Evolutionary conservation across 805 yeast genomes (phyloP).

Genomic region (Candida lessepsii): DNA sequence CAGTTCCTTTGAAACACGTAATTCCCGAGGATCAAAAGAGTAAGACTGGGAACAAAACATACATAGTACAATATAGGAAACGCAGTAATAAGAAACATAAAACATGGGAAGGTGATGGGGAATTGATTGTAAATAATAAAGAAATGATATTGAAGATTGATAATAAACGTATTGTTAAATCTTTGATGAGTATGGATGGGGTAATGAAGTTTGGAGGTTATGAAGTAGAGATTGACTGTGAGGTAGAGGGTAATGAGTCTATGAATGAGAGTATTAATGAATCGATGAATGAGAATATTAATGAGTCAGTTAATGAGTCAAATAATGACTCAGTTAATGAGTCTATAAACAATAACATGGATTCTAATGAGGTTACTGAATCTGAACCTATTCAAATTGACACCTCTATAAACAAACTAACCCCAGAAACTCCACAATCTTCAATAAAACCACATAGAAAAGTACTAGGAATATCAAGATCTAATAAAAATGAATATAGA

Average conservation of each 20-base stretch:
- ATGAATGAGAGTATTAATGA: not conserved
- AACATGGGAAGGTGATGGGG: slow-evolving; percentile 95
- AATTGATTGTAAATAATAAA: slow-evolving; percentile 33
- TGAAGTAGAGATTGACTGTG: slow-evolving; percentile 64
- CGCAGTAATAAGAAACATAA: slow-evolving; percentile 74
- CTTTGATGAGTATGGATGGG: slow-evolving; percentile 11
- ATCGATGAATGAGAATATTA: not conserved
- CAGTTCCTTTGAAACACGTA: not conserved
- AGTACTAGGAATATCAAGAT: not conserved
- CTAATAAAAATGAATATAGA: too few relatives aligned
- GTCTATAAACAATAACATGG: too few relatives aligned
- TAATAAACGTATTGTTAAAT: slow-evolving; percentile 21
- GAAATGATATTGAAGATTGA: slow-evolving; percentile 27
- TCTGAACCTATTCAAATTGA: too few relatives aligned
- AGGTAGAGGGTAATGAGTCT: slow-evolving; percentile 20
- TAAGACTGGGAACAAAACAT: slow-evolving; percentile 8
- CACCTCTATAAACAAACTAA: too few relatives aligned
- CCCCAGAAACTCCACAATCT: too few relatives aligned
- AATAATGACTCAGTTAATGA: too few relatives aligned
- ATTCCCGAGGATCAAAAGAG: not conserved
- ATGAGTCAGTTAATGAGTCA: too few relatives aligned
- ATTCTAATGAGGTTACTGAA: too few relatives aligned
- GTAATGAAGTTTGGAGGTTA: slow-evolving; percentile 44
- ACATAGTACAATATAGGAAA: slow-evolving; percentile 65
- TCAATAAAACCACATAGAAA: too few relatives aligned